Base-by-base conservation (phyloP, 805 yeast species). In the Ogataea glucozyma region DNA sequence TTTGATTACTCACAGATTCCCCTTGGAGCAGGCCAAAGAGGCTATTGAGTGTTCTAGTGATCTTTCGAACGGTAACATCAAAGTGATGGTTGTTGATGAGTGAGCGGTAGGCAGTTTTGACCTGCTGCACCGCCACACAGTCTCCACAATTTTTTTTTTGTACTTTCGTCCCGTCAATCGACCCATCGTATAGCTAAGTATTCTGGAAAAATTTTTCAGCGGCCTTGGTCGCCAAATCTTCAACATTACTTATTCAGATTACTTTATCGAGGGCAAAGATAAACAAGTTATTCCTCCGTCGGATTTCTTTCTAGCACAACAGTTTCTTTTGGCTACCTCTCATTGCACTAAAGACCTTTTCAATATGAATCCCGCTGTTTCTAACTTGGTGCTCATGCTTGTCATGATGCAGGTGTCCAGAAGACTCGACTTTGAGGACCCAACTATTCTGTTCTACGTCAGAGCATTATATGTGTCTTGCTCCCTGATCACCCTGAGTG, bases 321-420 rank as follows among this genome's bases (percentile, higher is more conserved):
- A 29, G 17, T 13, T 29, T 29, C 24, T 20, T 22, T 31, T 31
- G 17, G 24, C n/a, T 8, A 26, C n/a, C n/a, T n/a, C n/a, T n/a
- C n/a, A n/a, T n/a, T n/a, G n/a, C n/a, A 26, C 13, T 6, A 26
- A 6, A 9, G 10, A 12, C 13, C n/a, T 36, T 38, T 24, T 33
- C 41, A 38, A 34, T 41, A 85, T 91, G 93, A 88, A 88, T 65
- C 93, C 98, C 33, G 95, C 95, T 53, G 71, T 90, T 54, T 69
- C 88, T 53, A 90, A 91, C 72, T 68, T 93, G 57, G 86, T 76
- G 57, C 71, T 93, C 77, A 91, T 90, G 97, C 82, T 90, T 63
- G 85, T 80, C 75, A 88, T 88, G 88, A 91, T 90, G 96, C 97
- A 89, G 69, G 85, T 89, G 51, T 81, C 97, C 51, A 87, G 88